Conservation (phyloP, 2,329 filamentous ascomycete species). For the Pseudogymnoascus sp. region DNA sequence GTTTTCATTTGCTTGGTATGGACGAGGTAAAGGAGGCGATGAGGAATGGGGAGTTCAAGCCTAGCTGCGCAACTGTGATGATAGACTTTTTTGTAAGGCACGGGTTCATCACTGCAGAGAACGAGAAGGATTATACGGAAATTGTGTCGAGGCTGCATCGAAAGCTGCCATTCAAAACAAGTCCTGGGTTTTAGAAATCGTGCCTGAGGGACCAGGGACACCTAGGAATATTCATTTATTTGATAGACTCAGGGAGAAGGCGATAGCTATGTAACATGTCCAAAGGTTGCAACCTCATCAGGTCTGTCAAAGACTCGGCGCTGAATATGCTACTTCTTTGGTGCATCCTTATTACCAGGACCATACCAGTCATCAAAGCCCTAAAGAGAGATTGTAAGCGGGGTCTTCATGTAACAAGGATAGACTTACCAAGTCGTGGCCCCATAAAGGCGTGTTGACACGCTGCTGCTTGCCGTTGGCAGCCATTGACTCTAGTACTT, state of each 20-base stretch:
- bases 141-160: slow-evolving; percentile 45
- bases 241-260: not conserved
- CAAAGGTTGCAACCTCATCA: no score
- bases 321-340: not conserved
- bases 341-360: not conserved
- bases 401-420: not conserved
- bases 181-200: not conserved
- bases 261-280: not conserved
- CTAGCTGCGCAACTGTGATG: slow-evolving; percentile 70
- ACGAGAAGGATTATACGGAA: slow-evolving; percentile 64
- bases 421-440: slow-evolving; percentile 23
- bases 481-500: slow-evolving; percentile 24
- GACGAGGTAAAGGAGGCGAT: slow-evolving; percentile 52
- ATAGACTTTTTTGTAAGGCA: slow-evolving; percentile 77
- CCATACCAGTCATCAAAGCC: slow-evolving; percentile 25
- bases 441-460: slow-evolving; percentile 30
- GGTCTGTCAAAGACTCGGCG: no score
- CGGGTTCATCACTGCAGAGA: slow-evolving; percentile 63
- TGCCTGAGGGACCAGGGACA: not conserved
- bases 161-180: slow-evolving; percentile 15
- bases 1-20: slow-evolving; percentile 61
- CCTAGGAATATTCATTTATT: not conserved
- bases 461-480: slow-evolving; percentile 28
- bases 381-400: not conserved
- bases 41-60: slow-evolving; percentile 67